Base-by-base conservation (phyloP, 2,329 filamentous ascomycete species). In the Clarireedia homoeocarpa region DNA sequence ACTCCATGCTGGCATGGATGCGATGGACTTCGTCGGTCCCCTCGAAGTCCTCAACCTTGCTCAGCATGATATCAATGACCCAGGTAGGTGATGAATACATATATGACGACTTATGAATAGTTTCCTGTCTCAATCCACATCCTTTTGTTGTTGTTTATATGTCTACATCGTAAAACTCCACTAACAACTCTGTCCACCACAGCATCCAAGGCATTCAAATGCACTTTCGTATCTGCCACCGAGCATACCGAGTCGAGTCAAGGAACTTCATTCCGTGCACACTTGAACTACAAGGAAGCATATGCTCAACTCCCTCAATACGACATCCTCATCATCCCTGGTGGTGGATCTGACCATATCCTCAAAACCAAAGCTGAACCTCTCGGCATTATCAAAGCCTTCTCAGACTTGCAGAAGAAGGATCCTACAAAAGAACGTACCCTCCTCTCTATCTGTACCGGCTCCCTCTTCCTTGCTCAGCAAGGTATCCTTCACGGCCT, bases 371-470 rank as follows among this genome's bases (percentile, higher is more conserved):
- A 88, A 68, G 71, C 76, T 52, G 82, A 90, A 70, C 87, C 86
- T 24, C 77, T 91, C 60, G 74, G 77, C 60, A 76, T 92, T 69
- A 89, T 94, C 76, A 79, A 80, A 64, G 84, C 85, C 67, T 94
- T 86, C 73, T 81, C 86, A 61, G 86, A 91, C 69, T 77, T 92
- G 57, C 89, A 94, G 75, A 84, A 89, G 77, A 83, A 82, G 66
- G 87, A 91, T 65, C 86, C 89, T 12, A 78, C 77, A 67, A 86
- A 86, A 66, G 89, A 95, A 77, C 87, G 89, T 64, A 91, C 89
- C 50, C 76, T 94, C 66, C 75, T 94, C 64, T 88, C 87, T 63
- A 77, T 95, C 71, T 91, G 87, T 76, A 89, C 88, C 48, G 89
- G 88, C 61, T 81, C 86, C 45, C 81, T 92, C 68, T 81, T 92